These are phyloP conservation scores for Candida morakotiae DNA, from an alignment of 805 yeast species.

Conservation along the genomic window DNA sequence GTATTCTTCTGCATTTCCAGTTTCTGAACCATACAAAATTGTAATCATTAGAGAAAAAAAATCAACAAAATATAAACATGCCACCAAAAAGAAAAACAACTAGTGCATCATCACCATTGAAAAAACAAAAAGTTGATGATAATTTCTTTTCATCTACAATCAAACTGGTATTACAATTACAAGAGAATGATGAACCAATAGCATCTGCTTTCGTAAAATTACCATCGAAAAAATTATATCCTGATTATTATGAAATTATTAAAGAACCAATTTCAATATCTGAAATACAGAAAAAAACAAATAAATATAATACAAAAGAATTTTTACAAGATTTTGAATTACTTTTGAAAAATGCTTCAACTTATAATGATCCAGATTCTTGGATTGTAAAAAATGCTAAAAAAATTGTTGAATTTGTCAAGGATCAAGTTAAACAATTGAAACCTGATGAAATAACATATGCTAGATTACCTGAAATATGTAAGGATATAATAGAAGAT, in stretches of 20 bases:
- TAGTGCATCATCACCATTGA: neutral
- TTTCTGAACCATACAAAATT: constrained; percentile 85
- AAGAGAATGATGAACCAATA: constrained; percentile 22
- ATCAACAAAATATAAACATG: constrained; percentile 10
- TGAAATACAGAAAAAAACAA: constrained; percentile 32
- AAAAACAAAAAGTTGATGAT: constrained; percentile 15
- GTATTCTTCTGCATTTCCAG: constrained; percentile 86
- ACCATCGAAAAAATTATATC: constrained; percentile 34
- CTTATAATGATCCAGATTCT: constrained; percentile 39
- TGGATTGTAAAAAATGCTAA: constrained; percentile 65
- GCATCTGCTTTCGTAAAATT: constrained; percentile 29
- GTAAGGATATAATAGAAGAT: constrained; percentile 29
- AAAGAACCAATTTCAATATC: constrained; percentile 29
- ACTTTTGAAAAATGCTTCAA: constrained; percentile 34
- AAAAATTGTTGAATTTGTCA: constrained; percentile 52
- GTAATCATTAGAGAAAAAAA: constrained; percentile 30
- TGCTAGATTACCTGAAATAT: constrained; percentile 16
- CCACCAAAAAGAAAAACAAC: constrained; percentile 19
- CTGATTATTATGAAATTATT: constrained; percentile 36
- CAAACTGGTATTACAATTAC: constrained; percentile 26
- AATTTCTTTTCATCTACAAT: constrained; percentile 29
- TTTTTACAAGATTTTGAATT: constrained; percentile 33
- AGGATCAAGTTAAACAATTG: constrained; percentile 41
- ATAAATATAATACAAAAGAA: constrained; percentile 39
- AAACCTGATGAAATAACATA: constrained; percentile 13